Evolutionary conservation across 805 yeast genomes (phyloP), one percentile per base, ranked within the genome.

Genomic region (Cyberlindnera meyerae): DNA sequence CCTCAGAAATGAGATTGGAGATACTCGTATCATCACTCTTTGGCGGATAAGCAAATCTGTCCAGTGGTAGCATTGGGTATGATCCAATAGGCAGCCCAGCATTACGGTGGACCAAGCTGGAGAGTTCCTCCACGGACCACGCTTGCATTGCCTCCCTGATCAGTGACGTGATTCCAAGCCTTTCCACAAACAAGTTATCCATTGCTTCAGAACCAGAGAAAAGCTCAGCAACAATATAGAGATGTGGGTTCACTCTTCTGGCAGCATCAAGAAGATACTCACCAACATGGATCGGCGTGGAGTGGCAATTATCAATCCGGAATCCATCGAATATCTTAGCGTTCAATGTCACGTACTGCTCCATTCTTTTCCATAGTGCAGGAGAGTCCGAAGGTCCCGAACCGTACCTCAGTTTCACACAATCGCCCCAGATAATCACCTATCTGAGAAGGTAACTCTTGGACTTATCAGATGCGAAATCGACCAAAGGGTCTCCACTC

Each of bases 91-190:
- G 96, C 47, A 87, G 70, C 3, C 98, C 98, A 24, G 97, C 97
- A 58, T 90, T 95, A 52, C 79, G 77, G 57, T 90, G 96, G 18
- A 90, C 82, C 34, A 89, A 68, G 40, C 90, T 68, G 3, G 96
- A 86, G 22, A 90, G 70, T 54, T 90, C 97, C 26, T 75, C 79
- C 11, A 84, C 93, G 11, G 82, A 78, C 79, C 93, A 81, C 2
- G 97, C 93, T 63, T 88, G 97, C 95, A 93, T 90, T 1, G 97
- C 97, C 56, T 90, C 98, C 54, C 98, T 75, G 37, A 90, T 83
- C 47, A 93, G 68, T 4, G 96, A 81, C 27, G 87, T 82, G 38
- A 93, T 81, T 13, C 96, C 97, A 29, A 93, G 70, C 48, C 94
- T 70, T 60, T 90, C 96, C 11, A 90, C 96, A 57, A 84, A 90